Percentiles rank a stretch among this genome's conserved stretches.
phyloP scores from a whole-genome alignment of 805 yeast species.

The Metschnikowia colocasiae region DNA sequence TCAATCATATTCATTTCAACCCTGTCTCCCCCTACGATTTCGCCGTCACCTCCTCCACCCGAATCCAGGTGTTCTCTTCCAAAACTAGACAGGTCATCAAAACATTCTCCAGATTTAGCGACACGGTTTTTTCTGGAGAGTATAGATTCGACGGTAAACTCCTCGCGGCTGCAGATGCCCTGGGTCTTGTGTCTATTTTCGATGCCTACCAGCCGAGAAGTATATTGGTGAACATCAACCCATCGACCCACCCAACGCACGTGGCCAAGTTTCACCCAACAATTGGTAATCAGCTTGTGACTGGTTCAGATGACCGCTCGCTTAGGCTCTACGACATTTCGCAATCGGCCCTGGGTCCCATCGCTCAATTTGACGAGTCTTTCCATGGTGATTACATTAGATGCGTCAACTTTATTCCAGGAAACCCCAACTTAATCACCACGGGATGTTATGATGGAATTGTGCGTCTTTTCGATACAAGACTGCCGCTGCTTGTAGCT shows the following conservation, averaged over 20 bases:
- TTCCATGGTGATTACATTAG: slow-evolving; percentile 88
- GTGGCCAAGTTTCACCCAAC: slow-evolving; percentile 89
- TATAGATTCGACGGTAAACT: slow-evolving; percentile 89
- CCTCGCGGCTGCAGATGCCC: slow-evolving; percentile 90
- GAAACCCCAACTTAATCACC: slow-evolving; percentile 70
- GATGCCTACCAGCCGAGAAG: slow-evolving; percentile 80
- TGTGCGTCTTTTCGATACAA: slow-evolving; percentile 79
- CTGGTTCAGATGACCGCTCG: slow-evolving; percentile 88
- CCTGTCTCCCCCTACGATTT: slow-evolving; percentile 85
- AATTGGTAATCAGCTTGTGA: slow-evolving; percentile 66
- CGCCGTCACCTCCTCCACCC: slow-evolving; percentile 87
- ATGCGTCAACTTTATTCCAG: slow-evolving; percentile 72
- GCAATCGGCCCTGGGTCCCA: slow-evolving; percentile 65
- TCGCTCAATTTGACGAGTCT: slow-evolving; percentile 52
- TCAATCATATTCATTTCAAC: slow-evolving; percentile 82
- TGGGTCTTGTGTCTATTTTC: slow-evolving; percentile 87
- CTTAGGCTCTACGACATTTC: slow-evolving; percentile 87
- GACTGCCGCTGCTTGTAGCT: slow-evolving; percentile 57
- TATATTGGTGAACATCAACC: slow-evolving; percentile 72
- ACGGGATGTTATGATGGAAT: slow-evolving; percentile 94
- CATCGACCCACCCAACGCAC: slow-evolving; percentile 85
- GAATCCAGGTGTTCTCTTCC: slow-evolving; percentile 91
- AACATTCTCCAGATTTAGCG: slow-evolving; percentile 84
- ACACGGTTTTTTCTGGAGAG: slow-evolving; percentile 88
- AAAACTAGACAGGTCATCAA: slow-evolving; percentile 87